phyloP scores from a whole-genome alignment of 768 basidiomycete species.

The Rhizopogon vinicolor region DNA sequence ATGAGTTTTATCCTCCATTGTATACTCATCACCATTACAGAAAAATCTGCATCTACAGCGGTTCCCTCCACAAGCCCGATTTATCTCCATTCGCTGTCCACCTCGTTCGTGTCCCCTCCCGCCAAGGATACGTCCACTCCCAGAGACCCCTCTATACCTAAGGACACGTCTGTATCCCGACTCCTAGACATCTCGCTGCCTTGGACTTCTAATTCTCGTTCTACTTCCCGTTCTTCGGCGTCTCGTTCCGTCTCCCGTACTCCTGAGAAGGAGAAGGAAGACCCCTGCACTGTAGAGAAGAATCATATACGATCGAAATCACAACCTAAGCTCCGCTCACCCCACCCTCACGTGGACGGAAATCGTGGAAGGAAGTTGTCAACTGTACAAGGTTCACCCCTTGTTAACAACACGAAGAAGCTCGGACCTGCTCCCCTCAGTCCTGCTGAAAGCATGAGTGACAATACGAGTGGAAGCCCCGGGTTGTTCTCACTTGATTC shows the following conservation, averaged over 20 bases:
- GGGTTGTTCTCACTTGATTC: slow-evolving; percentile 11
- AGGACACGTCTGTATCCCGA: slow-evolving; percentile 22
- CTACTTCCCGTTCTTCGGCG: slow-evolving; percentile 9
- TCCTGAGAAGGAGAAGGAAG: neutral
- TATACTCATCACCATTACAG: slow-evolving; percentile 14
- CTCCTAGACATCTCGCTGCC: slow-evolving; percentile 31
- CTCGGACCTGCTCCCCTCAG: neutral
- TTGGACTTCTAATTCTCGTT: slow-evolving; percentile 20
- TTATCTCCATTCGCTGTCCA: slow-evolving; percentile 14
- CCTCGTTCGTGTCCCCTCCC: slow-evolving; percentile 15
- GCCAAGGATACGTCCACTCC: slow-evolving; percentile 12
- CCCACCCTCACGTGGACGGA: slow-evolving; percentile 1
- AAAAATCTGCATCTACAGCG: slow-evolving; percentile 27
- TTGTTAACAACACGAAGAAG: slow-evolving; percentile 7
- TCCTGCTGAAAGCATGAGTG: neutral
- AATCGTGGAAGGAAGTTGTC: slow-evolving; percentile 20
- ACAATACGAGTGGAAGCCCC: slow-evolving; percentile 21
- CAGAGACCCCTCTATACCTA: slow-evolving; percentile 13
- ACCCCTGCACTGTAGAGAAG: neutral
- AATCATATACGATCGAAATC: slow-evolving; percentile 27
- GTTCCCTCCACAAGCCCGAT: slow-evolving; percentile 8
- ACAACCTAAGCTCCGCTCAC: slow-evolving; percentile 28
- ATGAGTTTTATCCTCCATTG: neutral
- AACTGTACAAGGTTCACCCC: slow-evolving; percentile 25
- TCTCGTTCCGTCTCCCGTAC: slow-evolving; percentile 13